These are phyloP conservation scores for Pseudodiploospora longispora DNA, from an alignment of 2,329 filamentous ascomycete species.

Conservation along the genomic window DNA sequence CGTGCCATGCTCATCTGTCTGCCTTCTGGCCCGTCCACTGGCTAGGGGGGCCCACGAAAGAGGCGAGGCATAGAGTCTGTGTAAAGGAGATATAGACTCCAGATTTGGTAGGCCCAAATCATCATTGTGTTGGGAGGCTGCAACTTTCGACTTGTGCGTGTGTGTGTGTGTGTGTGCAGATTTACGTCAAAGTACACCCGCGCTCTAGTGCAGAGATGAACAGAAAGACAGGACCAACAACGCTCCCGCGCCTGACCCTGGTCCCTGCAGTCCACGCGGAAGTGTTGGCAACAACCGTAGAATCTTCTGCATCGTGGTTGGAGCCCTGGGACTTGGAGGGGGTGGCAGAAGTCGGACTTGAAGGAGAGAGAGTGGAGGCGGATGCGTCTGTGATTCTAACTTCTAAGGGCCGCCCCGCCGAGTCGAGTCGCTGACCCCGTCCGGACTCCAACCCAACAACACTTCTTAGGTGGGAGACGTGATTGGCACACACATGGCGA, in stretches of 20 bases:
- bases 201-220: constrained; percentile 1
- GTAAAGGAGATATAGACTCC: constrained; percentile 19
- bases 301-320: constrained; percentile 7
- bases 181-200: constrained; percentile 22
- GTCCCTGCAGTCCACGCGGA: constrained; percentile 9
- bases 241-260: constrained; percentile 7
- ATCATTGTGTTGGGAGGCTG: constrained; percentile 11
- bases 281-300: constrained; percentile 8
- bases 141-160: constrained; percentile 7
- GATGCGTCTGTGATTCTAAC: constrained; percentile 6
- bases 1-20: constrained; percentile 7
- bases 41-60: background rate
- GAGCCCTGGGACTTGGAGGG: background rate
- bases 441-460: no score
- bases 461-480: no score
- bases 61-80: constrained; percentile 10
- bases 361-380: constrained; percentile 6
- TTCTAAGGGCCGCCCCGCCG: no score
- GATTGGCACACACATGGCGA: no score
- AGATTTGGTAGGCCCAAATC: constrained; percentile 15
- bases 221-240: constrained; percentile 7
- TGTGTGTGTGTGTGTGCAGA: constrained; percentile 17
- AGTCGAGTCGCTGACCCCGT: no score
- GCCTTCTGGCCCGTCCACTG: constrained; percentile 10
- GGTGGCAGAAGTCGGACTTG: no score